Evolutionary conservation across 176 grass and related monocot species (phyloP).

Genomic region (Secale cereale): DNA sequence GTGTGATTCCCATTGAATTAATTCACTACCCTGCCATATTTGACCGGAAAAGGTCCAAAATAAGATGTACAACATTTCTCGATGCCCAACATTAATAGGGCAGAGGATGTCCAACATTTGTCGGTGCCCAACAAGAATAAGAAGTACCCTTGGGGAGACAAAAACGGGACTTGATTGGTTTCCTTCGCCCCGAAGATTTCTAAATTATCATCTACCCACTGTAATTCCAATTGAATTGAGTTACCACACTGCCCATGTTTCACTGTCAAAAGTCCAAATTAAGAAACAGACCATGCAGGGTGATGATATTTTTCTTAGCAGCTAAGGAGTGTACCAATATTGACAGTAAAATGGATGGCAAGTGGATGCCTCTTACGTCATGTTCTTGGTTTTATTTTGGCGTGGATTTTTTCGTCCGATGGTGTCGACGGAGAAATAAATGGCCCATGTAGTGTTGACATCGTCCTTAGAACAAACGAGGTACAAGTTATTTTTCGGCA

Average conservation of each 20-base stretch:
- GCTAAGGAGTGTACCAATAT: too few relatives aligned
- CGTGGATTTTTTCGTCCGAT: too few relatives aligned
- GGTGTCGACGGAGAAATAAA: too few relatives aligned
- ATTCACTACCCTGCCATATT: not conserved
- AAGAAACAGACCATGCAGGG: too few relatives aligned
- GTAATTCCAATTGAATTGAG: not conserved
- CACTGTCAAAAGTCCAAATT: not conserved
- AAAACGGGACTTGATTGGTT: not conserved
- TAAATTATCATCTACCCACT: not conserved
- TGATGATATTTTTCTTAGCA: too few relatives aligned
- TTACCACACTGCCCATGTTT: not conserved
- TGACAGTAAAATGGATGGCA: too few relatives aligned
- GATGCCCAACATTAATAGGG: too few relatives aligned
- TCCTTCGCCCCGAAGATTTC: constrained; percentile 30
- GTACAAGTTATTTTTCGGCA: too few relatives aligned
- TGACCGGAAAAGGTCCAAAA: not conserved
- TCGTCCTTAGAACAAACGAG: too few relatives aligned
- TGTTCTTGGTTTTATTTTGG: too few relatives aligned
- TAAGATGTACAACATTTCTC: not conserved
- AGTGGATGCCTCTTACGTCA: too few relatives aligned
- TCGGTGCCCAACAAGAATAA: not conserved
- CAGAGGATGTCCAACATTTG: not conserved
- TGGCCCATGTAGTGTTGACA: too few relatives aligned
- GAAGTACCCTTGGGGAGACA: not conserved
- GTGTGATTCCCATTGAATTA: not conserved